Base-by-base conservation (phyloP, 805 yeast genomes). In the Candida mattraensis region DNA sequence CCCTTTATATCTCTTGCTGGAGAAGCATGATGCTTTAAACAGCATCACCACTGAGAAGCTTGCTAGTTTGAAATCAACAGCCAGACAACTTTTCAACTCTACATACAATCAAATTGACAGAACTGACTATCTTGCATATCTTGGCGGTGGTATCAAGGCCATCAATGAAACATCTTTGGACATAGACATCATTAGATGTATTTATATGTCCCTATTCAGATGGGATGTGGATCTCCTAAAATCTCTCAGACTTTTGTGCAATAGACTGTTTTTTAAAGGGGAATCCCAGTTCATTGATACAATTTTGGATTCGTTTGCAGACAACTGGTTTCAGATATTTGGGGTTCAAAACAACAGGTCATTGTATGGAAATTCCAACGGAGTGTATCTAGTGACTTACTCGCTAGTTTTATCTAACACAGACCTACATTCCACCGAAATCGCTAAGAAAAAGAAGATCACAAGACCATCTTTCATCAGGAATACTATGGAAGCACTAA, bases 251-350 rank as follows among this genome's bases (percentile, higher is more conserved):
- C 58, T 59, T 28, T 63, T 87, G 20, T 86, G 94, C 47, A 69
- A 72, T 24, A 74, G 70, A 45, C 54, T 87, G n/a, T 83, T 81
- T 59, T 69, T 87, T 50, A 77, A 78, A 51, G 95, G 91, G 5
- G 95, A 87, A 60, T 78, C 93, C 3, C 89, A 83, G 50, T 83
- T 82, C 50, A 78, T 87, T 34, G 93, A 86, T 58, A 70, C 85
- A 31, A 72, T 87, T 19, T 63, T 87, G 37, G 80, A 83, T 28
- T 70, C 80, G 3, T 80, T 85, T 52, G 74, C 93, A 13, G 66
- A 67, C 34, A 72, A 80, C 35, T 87, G 89, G 80, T 63, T 67
- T 15, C 72, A 58, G 63, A 76, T 65, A 61, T 73, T 69, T 14
- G 61, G 49, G 37, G 69, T 67, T 27, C 47, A 41, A 18, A 50